These are phyloP conservation scores for Knufia fluminis DNA, from an alignment of 2,329 filamentous ascomycete genomes.

Conservation along the genomic window DNA sequence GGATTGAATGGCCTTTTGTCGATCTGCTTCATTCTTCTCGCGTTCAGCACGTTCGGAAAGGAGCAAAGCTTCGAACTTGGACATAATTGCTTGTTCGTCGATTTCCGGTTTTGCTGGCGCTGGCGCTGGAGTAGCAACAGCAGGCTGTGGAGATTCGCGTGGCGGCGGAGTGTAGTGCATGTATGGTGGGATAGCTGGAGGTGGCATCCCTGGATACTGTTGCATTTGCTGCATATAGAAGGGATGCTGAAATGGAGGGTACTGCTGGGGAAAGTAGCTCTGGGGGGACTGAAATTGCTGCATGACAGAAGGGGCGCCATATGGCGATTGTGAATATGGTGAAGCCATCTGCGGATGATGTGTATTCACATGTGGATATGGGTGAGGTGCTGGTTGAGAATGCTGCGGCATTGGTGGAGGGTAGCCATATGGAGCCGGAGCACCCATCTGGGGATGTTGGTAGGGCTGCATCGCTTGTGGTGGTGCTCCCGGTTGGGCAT, in stretches of 20 bases:
- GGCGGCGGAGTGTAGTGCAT: conserved; percentile 7
- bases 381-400: conserved; percentile 1
- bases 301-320: conserved; percentile 1
- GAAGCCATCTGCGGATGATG: background rate
- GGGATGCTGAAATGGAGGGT: background rate
- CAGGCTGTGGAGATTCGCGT: conserved; percentile 7
- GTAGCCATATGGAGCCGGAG: conserved; percentile 10
- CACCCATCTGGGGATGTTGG: conserved; percentile 14
- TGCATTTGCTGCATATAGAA: conserved; percentile 9
- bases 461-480: conserved; percentile 5
- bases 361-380: conserved; percentile 1
- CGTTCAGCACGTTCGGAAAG: conserved; percentile 6
- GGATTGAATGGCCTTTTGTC: conserved; percentile 37
- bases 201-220: conserved; percentile 4
- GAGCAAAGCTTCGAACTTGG: conserved; percentile 4
- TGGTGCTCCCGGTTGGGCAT: background rate
- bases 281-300: conserved; percentile 2
- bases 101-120: conserved; percentile 12
- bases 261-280: conserved; percentile 7
- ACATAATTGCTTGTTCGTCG: conserved; percentile 8
- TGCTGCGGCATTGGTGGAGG: conserved; percentile 10
- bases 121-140: conserved; percentile 4
- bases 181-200: conserved; percentile 2
- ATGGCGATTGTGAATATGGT: conserved; percentile 4
- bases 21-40: conserved; percentile 14